Evolutionary conservation across 768 basidiomycete species (phyloP), one percentile per base, ranked within the genome.

Genomic region (Auricularia sp.): DNA sequence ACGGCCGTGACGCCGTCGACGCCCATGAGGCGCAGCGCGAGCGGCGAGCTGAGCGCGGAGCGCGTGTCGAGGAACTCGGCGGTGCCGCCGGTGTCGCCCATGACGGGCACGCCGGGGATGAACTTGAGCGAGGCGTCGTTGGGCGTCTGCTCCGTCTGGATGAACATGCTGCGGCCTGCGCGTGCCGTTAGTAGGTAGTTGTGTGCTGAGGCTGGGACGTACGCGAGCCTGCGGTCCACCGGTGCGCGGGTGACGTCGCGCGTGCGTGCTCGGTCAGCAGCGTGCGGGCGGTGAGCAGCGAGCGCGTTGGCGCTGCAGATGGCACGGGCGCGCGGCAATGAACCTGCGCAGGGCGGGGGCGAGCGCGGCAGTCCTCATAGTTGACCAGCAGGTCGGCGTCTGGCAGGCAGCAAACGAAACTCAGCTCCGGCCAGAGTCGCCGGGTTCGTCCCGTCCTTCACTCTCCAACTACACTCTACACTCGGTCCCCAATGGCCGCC

Each of bases 101-200:
- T 94, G 35, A 99, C 94, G 35, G 86, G 75, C 29, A 87, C 81
- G 0, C 97, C 97, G 1, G 96, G 97, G 65, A 99, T 94, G 77
- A 99, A 99, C 75, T 99, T 98, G 62, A 99, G 83, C 1, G 95
- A 96, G 73, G 98, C 94, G 37, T 93, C 92, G 74, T 99, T 99
- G 0, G 97, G 97, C 0, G 97, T 99, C 10, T 87, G 85, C 77
- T 98, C 95, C 3, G 96, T 98, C 77, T 99, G 97, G 65, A 98
- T 97, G 79, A 98, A 98, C 95, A 98, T 96, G 63, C 89, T 88
- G 29, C 94, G 85, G 39, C 77, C 90, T 92, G 66, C 34, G 33
- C 21, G 24, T 2, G 16, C 18, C 3, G 16, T 24, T 14, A 47
- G 2, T 16, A 13, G n/a, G 13, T 29, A 11, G 6, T 3, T 56